A percentile compares a stretch with the other conserved stretches of the same genome.
These are phyloP conservation scores for Xylariaceae sp. DNA, from an alignment of 2,329 filamentous ascomycete genomes.

Conservation along the genomic window DNA sequence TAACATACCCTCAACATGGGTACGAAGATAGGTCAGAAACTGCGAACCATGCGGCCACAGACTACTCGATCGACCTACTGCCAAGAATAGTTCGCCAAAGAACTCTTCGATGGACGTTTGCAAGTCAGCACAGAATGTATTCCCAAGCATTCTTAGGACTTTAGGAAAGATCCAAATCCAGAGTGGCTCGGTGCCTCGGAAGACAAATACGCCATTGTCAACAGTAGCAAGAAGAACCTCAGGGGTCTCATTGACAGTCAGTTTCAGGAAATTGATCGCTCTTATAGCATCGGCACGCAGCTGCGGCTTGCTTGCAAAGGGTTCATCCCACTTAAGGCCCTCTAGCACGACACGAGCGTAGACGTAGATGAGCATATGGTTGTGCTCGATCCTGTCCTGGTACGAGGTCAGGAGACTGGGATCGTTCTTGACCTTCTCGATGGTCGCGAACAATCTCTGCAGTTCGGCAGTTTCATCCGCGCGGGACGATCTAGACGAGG, in stretches of 20 bases:
- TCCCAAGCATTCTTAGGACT: conserved; percentile 53
- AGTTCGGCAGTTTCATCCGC: conserved; percentile 68
- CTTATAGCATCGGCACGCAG: conserved; percentile 58
- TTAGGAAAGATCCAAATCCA: conserved; percentile 62
- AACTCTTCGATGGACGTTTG: conserved; percentile 49
- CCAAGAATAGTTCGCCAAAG: conserved; percentile 44
- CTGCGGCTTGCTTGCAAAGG: conserved; percentile 54
- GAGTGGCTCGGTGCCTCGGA: conserved; percentile 54
- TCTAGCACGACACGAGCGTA: conserved; percentile 76
- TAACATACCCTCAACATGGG: conserved; percentile 42
- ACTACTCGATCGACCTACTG: conserved; percentile 38
- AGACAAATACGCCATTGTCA: conserved; percentile 40
- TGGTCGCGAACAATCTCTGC: conserved; percentile 58
- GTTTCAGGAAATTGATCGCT: conserved; percentile 70
- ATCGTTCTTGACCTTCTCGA: conserved; percentile 50
- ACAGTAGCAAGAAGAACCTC: conserved; percentile 52
- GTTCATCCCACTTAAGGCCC: conserved; percentile 60
- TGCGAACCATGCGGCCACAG: conserved; percentile 45
- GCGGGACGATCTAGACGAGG: conserved; percentile 55
- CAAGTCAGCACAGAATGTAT: conserved; percentile 43
- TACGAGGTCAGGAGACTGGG: conserved; percentile 52
- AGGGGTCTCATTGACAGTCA: conserved; percentile 71
- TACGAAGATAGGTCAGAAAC: conserved; percentile 46
- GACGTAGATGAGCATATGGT: conserved; percentile 80
- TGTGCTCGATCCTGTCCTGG: conserved; percentile 66